Evolutionary conservation across 306 rosid genomes (phyloP), one percentile per base, ranked within the genome.

Genomic region (Lathyrus sativus): DNA sequence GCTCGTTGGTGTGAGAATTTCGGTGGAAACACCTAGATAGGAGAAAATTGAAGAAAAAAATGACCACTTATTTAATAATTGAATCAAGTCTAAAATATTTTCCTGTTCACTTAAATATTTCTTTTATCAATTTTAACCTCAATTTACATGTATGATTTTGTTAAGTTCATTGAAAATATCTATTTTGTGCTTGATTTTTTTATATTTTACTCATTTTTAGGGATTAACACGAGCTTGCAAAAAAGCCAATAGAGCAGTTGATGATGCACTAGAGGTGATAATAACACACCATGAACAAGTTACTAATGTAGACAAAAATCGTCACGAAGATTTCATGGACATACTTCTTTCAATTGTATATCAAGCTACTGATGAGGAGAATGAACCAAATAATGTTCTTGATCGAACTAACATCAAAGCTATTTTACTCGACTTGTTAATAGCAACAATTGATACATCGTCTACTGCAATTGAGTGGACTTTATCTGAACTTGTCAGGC

Each of bases 391-490:
- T 5, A 1, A 11, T 11, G 61, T 51, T 2, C 19, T 51, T 51
- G 58, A 19, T 51, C 58, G 57, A 50, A 18, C 57, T 18, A 18
- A 50, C 6, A 22, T 50, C 57, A 50, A 50, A 28, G 57, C 58
- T 3, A 51, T 51, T 19, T 51, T 51, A 51, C 31, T 50, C 8
- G 57, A 50, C 13, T 18, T 51, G 58, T 18, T 51, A 3, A 2
- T 24, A 3, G 35, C 35, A 54, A 33, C 13, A 10, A 22, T 11
- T 24, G 60, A 24, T 4, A 54, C 60, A 11, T 54, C 35, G 4
- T 2, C 60, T 11, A 54, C 15, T 3, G 1, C 4, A 2, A 54
- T 24, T 54, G 60, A 54, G 7, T 54, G 35, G 60, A 6, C 7
- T 53, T 10, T 53, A 4, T 22, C 59, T 2, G 59, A 53, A 53